These are phyloP conservation scores for Microbotryomycetes sp. DNA, from an alignment of 1,284 basidiomycete species.

Conservation along the genomic window DNA sequence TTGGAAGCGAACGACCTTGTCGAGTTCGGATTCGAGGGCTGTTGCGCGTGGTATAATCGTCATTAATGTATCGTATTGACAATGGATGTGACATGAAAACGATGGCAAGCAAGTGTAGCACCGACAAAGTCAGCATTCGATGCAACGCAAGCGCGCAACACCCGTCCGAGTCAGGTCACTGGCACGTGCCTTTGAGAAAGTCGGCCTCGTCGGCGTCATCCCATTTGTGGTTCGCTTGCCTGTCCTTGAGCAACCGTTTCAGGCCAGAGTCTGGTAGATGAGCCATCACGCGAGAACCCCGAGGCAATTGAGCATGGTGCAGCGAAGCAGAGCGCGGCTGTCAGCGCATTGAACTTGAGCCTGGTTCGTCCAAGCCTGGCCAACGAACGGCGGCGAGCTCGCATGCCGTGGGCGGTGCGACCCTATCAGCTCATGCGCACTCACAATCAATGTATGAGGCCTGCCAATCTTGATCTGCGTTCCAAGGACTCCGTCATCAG, in stretches of 20 bases:
- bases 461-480: conserved; percentile 31
- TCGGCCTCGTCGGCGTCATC: conserved; percentile 68
- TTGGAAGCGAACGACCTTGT: conserved; percentile 95
- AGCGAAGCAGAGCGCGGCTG: neutral
- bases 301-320: neutral
- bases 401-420: too few species aligned
- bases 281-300: neutral
- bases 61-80: too few species aligned
- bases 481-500: neutral
- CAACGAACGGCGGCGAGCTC: too few species aligned
- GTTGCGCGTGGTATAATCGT: neutral
- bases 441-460: conserved; percentile 32
- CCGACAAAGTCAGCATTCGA: too few species aligned
- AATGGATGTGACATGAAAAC: too few species aligned
- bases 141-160: too few species aligned
- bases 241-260: conserved; percentile 81
- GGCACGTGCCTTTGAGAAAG: conserved; percentile 57
- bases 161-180: too few species aligned
- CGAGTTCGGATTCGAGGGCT: conserved; percentile 72
- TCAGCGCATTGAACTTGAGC: neutral
- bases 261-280: conserved; percentile 49
- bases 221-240: conserved; percentile 60
- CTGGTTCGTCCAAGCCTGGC: too few species aligned
- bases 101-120: too few species aligned
- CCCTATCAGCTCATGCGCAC: too few species aligned